Evolutionary conservation across 202 grass and related monocot species (phyloP), one percentile per base, ranked within the genome.

Genomic region (Carex sylvatica): DNA sequence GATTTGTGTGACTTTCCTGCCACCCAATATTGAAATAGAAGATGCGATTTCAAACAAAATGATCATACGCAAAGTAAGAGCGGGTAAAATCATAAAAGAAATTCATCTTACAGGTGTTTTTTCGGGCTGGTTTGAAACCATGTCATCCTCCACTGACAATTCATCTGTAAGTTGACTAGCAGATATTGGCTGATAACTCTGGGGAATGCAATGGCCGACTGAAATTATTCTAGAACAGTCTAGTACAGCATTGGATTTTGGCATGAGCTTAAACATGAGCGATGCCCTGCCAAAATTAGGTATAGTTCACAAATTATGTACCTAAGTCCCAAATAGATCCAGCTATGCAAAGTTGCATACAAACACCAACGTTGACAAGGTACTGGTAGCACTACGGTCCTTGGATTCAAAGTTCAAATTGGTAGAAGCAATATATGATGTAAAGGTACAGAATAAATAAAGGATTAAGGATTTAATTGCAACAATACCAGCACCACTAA

Each of bases 181-280:
- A 80, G 85, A 86, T 86, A 97, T 73, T 85, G 88, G 88, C 75
- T 88, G 87, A 59, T 93, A 91, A 47, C 86, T 85, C 63, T 88
- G 91, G 47, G 87, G 85, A 60, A 84, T 89, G 51, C 85, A 80
- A 88, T 91, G 88, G 16, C 93, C 88, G 84, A 84, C 87, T 59
- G 85, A 87, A 75, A 88, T 84, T 88, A 97, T 87, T 86, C 81
- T 84, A 83, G 93, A 93, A 72, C 88, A 91, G 71, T 91, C 91
- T 86, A 97, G 82, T 88, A 93, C 68, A 83, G 91, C 88, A 77
- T 85, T 89, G 67, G 87, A 77, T 88, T 47, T 87, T 81, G 93
- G 93, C 87, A 97, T 89, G 20, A 97, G 64, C 84, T 77, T 93
- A 89, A 93, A 97, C 33, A 86, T 91, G 63, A 97, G 91, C 20